Evolutionary conservation across 192 early-diverging fungal species (phyloP), one percentile per base, ranked within the genome.

Genomic region (Jimgerdemannia flammicorona): DNA sequence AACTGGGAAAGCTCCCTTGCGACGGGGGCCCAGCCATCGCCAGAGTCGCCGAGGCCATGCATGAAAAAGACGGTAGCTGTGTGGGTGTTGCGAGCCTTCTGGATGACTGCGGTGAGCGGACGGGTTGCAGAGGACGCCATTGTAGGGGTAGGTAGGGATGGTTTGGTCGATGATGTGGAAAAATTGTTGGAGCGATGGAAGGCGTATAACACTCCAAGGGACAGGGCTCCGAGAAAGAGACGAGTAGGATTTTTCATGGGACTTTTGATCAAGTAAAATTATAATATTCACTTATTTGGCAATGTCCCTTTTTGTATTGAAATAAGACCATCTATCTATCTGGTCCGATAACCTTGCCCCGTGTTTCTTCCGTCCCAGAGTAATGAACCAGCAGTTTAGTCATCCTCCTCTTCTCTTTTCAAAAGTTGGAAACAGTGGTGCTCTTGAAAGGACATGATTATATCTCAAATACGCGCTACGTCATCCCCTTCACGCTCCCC

Each of bases 21-120:
- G 42, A 91, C 76, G 20, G 80, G 83, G 43, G 75, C 75, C 91
- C 92, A 90, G 19, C 90, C 90, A 39, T 79, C 69, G 8, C 90
- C 90, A 70, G 79, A 80, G 73, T 91, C 90, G n/a, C 90, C 90
- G 65, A 91, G 74, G 3, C 90, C 90, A 78, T 88, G 89, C 29
- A 88, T 40, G 66, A 87, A 83, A 42, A 90, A 72, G 0, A 90
- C 83, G 8, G 88, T 89, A 7, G 88, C 89, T 8, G 88, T 87
- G 67, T 90, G 89, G 18, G 79, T 77, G 10, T 64, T 67, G 17
- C 69, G 77, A 19, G 87, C 75, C 17, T 82, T 77, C 3, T 81
- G 72, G 20, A 87, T 68, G 43, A 87, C 72, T 3, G 84, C 59
- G 20, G 84, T 84, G 6, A 87, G 72, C 54, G 72, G 65, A 20